Base-by-base conservation (phyloP, 805 yeast species). In the Jamesozyma gamospora region DNA sequence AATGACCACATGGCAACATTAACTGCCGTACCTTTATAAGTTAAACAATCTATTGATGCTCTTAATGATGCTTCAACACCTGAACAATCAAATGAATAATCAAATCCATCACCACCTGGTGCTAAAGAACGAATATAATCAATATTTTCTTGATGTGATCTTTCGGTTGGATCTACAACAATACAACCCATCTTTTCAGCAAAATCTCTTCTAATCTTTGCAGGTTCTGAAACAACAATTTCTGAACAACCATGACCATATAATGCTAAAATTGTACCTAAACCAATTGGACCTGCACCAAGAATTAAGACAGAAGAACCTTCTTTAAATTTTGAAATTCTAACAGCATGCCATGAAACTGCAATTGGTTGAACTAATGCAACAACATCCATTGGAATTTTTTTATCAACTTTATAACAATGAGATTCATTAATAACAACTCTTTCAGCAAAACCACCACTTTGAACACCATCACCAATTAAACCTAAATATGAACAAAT, bases 231-330 rank as follows among this genome's bases (percentile, higher is more conserved):
- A 15, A 71, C 73, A 12, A 74, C 71, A 36, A 74, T 69, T n/a
- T 51, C 71, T 18, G 62, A 62, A 43, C 67, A 64, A 4, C 74
- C 79, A 45, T 69, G 68, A 37, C 75, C 66, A n/a, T 74, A 70
- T 37, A 75, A 60, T n/a, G 77, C 79, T 36, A 77, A 58, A 17
- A 77, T 64, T 1, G 79, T 69, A 28, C 80, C 74, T 25, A 77
- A 56, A 2, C 82, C 82, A 51, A 77, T 75, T 25, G 82, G 79
- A 11, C 82, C 82, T 30, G 74, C 74, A 30, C 82, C 82, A 4
- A 77, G 50, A 18, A 77, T 71, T 36, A 77, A 55, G 3, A 71
- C 75, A 12, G 65, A 54, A 14, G 65, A 62, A 28, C 77, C 78
- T 27, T 52, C 58, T 42, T 63, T 53, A 48, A 72, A 70, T 1